Percentiles rank a stretch among this genome's conserved stretches.
These are phyloP conservation scores for Lactifluus subvellereus DNA, from an alignment of 768 basidiomycete species.

Conservation along the genomic window DNA sequence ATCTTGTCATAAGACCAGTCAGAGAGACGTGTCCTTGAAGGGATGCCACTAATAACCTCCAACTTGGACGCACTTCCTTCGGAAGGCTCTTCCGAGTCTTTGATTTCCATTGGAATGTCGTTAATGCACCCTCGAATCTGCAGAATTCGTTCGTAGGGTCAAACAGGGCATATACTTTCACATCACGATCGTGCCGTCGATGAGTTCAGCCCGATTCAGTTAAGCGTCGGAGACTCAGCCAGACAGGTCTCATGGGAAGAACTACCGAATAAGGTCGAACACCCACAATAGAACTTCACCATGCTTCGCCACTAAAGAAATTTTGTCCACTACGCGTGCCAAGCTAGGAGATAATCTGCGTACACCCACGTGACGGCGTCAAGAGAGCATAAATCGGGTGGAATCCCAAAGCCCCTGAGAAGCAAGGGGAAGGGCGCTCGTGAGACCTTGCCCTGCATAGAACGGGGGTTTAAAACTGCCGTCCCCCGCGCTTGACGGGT, in stretches of 20 bases:
- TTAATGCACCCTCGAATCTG: neutral
- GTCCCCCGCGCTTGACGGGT: constrained; percentile 70
- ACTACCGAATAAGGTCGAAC: constrained; percentile 10
- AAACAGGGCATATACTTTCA: constrained; percentile 4
- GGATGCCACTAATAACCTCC: neutral
- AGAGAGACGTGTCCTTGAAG: neutral
- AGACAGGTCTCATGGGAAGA: constrained; percentile 11
- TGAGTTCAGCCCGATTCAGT: constrained; percentile 9
- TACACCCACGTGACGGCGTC: constrained; percentile 3
- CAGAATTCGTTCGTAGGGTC: constrained; percentile 5
- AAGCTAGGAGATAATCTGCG: constrained; percentile 1
- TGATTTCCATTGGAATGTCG: constrained; percentile 6
- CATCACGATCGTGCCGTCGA: constrained; percentile 6
- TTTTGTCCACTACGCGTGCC: neutral
- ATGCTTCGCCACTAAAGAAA: constrained; percentile 2
- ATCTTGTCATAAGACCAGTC: neutral
- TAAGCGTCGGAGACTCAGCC: constrained; percentile 13
- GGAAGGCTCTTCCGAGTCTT: constrained; percentile 2
- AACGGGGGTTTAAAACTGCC: constrained; percentile 51
- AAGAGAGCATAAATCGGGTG: neutral
- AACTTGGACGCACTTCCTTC: neutral
- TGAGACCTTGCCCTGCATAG: neutral
- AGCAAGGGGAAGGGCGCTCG: neutral
- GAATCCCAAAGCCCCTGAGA: neutral
- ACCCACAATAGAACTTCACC: constrained; percentile 3